Base-by-base conservation (phyloP, 768 basidiomycete genomes). In the Terana coerulea region DNA sequence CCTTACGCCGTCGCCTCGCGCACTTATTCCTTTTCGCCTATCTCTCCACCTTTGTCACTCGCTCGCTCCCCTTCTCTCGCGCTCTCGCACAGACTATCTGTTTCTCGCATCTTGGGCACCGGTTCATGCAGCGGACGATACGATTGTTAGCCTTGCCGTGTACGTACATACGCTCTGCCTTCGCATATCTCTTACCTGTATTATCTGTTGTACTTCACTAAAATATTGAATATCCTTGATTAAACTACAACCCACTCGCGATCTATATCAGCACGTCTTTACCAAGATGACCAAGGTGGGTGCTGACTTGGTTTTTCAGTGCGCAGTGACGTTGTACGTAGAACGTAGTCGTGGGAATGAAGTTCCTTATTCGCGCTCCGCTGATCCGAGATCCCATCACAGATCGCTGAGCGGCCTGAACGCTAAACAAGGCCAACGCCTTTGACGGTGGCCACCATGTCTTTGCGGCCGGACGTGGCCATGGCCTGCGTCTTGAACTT, bases 41-140 rank as follows among this genome's bases (percentile, higher is more conserved):
- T n/a, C n/a, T n/a, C n/a, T n/a, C n/a, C n/a, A n/a, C n/a, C n/a
- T n/a, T n/a, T n/a, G n/a, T n/a, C n/a, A n/a, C n/a, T n/a, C n/a
- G n/a, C n/a, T n/a, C n/a, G n/a, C n/a, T n/a, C n/a, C n/a, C n/a
- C n/a, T n/a, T n/a, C n/a, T n/a, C n/a, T n/a, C n/a, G n/a, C n/a
- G n/a, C n/a, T n/a, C n/a, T n/a, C n/a, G n/a, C n/a, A n/a, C n/a
- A n/a, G n/a, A n/a, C n/a, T n/a, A n/a, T n/a, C n/a, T n/a, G n/a
- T n/a, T n/a, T n/a, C n/a, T n/a, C n/a, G n/a, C n/a, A n/a, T 40
- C 39, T 40, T 40, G 39, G 39, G 39, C 39, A 40, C 5, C 39
- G 39, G 21, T 40, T 19, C 21, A 37, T 37, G 36, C 36, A 21
- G 19, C 39, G 39, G 39, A 40, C 39, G 21, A 40, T 15, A 22